A percentile compares a stretch with the other conserved stretches of the same genome.
These are phyloP conservation scores for Xylaria curta DNA, from an alignment of 495 filamentous ascomycete genomes.

Conservation along the genomic window DNA sequence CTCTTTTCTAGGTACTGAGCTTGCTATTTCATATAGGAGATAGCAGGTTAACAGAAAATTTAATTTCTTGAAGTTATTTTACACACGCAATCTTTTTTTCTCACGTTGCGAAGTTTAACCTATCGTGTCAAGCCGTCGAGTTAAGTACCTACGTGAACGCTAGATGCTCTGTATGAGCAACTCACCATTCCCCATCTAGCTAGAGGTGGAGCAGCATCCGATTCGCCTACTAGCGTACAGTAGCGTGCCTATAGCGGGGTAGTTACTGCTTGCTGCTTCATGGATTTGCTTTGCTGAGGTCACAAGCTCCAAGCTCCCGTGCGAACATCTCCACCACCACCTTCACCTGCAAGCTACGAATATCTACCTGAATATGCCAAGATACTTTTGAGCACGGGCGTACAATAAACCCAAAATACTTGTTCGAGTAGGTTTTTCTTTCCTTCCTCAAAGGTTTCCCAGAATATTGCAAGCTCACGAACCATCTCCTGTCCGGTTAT, in stretches of 20 bases:
- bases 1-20: background rate
- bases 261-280: background rate
- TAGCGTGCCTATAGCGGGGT: background rate
- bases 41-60: background rate
- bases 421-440: background rate
- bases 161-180: background rate
- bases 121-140: background rate
- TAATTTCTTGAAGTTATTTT: background rate
- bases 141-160: background rate
- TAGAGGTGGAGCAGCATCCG: background rate
- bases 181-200: background rate
- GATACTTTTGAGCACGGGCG: background rate
- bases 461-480: background rate
- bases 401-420: background rate
- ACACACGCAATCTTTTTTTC: background rate
- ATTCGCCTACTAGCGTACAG: background rate
- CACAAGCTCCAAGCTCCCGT: slow-evolving; percentile 16
- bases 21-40: background rate
- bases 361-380: background rate
- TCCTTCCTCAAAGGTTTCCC: background rate
- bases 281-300: background rate
- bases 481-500: background rate
- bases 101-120: background rate
- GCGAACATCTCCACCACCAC: background rate
- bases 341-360: background rate